Evolutionary conservation across 2,329 filamentous ascomycete genomes (phyloP).

Genomic region (Thelonectria discophora): DNA sequence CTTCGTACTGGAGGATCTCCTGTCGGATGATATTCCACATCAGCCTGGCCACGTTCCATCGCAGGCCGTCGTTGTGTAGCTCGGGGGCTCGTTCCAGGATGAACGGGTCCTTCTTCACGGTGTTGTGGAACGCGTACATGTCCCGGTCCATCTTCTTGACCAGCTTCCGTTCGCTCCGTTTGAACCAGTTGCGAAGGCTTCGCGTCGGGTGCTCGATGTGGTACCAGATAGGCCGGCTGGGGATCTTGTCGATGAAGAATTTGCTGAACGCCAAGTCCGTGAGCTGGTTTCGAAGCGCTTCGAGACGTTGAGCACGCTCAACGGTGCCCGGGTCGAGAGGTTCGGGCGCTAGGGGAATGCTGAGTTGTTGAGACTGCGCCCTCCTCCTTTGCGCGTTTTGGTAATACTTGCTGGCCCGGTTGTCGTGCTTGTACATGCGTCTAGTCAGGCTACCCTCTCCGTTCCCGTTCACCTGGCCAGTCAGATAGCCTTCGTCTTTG

Average conservation of each 20-base stretch:
- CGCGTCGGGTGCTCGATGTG: not conserved
- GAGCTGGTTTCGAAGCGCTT: not conserved
- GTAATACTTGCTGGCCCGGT: too few species aligned
- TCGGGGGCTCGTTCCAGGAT: not conserved
- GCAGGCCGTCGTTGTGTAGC: conserved; percentile 2
- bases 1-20: not conserved
- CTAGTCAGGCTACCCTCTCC: not conserved
- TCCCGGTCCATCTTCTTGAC: not conserved
- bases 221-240: not conserved
- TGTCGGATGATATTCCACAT: conserved; percentile 8
- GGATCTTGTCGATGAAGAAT: conserved; percentile 9
- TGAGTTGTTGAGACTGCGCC: not conserved
- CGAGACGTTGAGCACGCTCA: not conserved
- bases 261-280: not conserved
- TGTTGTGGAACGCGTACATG: conserved; percentile 3
- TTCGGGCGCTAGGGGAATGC: not conserved
- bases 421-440: too few species aligned
- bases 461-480: not conserved
- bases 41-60: conserved; percentile 7
- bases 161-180: not conserved
- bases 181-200: not conserved
- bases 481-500: not conserved
- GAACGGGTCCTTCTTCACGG: not conserved
- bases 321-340: not conserved
- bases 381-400: not conserved